phyloP scores from a whole-genome alignment of 805 yeast genomes.

The Candida parachauliodes region DNA sequence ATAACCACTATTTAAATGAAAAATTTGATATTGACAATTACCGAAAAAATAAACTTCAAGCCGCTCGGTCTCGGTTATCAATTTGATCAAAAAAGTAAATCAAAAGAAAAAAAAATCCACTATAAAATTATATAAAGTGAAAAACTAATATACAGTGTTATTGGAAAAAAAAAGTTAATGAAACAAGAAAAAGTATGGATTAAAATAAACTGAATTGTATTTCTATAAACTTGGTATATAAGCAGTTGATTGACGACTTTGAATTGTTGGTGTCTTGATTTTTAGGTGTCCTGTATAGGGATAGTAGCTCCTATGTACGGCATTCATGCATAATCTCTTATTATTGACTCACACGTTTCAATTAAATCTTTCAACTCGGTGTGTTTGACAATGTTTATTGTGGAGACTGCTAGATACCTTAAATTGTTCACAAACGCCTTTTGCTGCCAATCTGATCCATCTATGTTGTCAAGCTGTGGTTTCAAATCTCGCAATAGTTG shows the following conservation, averaged over 20 bases:
- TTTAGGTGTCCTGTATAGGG: too few relatives aligned
- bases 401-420: constrained; percentile 27
- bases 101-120: neutral
- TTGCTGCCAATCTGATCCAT: constrained; percentile 3
- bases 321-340: too few relatives aligned
- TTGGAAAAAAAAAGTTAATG: too few relatives aligned
- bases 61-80: neutral
- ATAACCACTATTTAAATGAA: too few relatives aligned
- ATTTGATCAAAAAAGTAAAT: neutral
- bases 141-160: too few relatives aligned
- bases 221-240: too few relatives aligned
- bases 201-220: too few relatives aligned
- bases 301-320: too few relatives aligned
- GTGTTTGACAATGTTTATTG: constrained; percentile 8
- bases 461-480: constrained; percentile 2
- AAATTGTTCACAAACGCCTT: constrained; percentile 19
- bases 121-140: neutral
- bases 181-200: too few relatives aligned
- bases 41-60: neutral
- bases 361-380: neutral
- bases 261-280: too few relatives aligned
- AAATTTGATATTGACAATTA: neutral
- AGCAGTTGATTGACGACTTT: too few relatives aligned
- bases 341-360: neutral
- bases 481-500: constrained; percentile 10